Base-by-base conservation (phyloP, 768 basidiomycete genomes). In the Tylopilus plumbeoviolaceoides region DNA sequence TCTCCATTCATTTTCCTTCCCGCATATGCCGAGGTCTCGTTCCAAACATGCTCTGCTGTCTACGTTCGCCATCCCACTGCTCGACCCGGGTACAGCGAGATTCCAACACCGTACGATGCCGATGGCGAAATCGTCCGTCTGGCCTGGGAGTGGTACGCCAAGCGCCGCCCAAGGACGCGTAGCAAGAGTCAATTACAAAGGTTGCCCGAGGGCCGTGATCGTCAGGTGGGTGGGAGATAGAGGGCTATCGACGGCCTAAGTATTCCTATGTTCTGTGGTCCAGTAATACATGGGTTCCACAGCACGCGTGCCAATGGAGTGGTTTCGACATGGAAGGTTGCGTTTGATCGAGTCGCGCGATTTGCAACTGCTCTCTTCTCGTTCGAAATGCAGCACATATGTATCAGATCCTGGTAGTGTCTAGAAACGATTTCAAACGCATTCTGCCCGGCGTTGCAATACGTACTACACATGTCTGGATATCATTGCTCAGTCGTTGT, bases 61-160 rank as follows among this genome's bases (percentile, higher is more conserved):
- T 98, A 95, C 67, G 82, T 98, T 30, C 89, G 97, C 35, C 93
- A 98, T 63, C 97, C 97, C 8, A 97, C 95, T 0, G 97, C 95
- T 0, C 83, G 93, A n/a, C 91, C 94, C 0, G 90, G 90, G 7
- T 94, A 95, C 72, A 91, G 88, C 15, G 97, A 99, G 70, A 88
- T 99, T 35, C 92, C 95, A 7, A 91, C 90, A 5, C 97, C 97
- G 3, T 98, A 89, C 69, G 92, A 95, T 57, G 94, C 97, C 0
- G 95, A 97, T 63, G 97, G 97, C 17, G 90, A 95, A 58, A 77
- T 97, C 12, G 80, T 98, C 55, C 85, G 91, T 52, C 80, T 91
- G 53, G 87, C 91, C 4, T 99, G 97, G 97, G 95, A 95, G 71
- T 98, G 91, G 91, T 97, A 93, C 63, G 78, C 84, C 55, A 77